A percentile compares a stretch with the other conserved stretches of the same genome.
Conservation (phyloP, 1,284 basidiomycete species). For the Ustilago shanxiensis region DNA sequence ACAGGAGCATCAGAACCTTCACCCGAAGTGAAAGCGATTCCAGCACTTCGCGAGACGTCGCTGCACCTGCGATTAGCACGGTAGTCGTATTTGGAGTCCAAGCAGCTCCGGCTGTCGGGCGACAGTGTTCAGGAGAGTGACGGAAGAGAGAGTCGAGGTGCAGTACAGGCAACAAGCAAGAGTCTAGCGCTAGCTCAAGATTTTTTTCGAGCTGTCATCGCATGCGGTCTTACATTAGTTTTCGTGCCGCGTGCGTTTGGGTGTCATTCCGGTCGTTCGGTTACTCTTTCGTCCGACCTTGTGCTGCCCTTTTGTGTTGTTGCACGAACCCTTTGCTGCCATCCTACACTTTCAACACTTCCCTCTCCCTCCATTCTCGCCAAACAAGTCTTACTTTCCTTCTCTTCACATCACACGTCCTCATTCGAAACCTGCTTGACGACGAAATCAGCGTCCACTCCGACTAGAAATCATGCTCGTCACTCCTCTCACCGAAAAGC, state of each 20-base stretch:
- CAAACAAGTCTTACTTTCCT: neutral
- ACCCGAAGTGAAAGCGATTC: neutral
- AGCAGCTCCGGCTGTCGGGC: neutral
- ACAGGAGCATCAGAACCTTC: neutral
- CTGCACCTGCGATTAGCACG: neutral
- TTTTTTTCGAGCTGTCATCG: neutral
- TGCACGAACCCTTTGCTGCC: neutral
- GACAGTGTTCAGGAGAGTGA: neutral
- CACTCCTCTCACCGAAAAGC: slow-evolving; percentile 69
- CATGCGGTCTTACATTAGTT: neutral
- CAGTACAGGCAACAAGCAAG: neutral
- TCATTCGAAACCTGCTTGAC: neutral
- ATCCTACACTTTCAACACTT: neutral
- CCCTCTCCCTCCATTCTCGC: neutral
- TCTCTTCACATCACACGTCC: neutral
- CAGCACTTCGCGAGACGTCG: neutral
- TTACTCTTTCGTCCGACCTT: slow-evolving; percentile 13
- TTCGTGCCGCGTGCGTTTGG: slow-evolving; percentile 1
- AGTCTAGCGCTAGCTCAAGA: too few relatives aligned
- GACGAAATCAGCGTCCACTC: neutral
- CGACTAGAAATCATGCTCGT: slow-evolving; percentile 50
- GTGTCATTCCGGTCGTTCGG: slow-evolving; percentile 27
- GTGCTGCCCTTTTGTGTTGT: neutral
- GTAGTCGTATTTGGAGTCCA: neutral
- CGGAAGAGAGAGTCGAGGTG: neutral